Evolutionary conservation across 2,329 filamentous ascomycete genomes (phyloP).

Genomic region (Colletotrichum lupini): DNA sequence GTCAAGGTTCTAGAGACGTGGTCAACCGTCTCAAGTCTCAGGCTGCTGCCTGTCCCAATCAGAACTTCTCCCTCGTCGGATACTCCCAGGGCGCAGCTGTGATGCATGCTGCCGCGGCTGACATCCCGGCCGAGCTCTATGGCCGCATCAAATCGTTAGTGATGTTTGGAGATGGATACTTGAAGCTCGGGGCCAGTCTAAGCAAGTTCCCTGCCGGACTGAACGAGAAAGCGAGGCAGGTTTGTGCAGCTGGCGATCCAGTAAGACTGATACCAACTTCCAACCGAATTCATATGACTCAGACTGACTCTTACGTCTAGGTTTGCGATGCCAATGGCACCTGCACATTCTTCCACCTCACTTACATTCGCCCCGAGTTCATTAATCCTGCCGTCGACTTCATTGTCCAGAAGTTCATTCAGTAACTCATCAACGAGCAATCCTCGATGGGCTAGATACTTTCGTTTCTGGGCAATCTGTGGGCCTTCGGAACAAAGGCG

Average conservation of each 20-base stretch:
- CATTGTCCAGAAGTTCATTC: background rate
- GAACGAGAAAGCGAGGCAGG: background rate
- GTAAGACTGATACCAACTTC: background rate
- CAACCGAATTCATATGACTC: background rate
- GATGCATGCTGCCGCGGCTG: background rate
- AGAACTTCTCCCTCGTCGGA: background rate
- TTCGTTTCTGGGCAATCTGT: background rate
- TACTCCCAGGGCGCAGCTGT: background rate
- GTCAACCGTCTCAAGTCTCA: background rate
- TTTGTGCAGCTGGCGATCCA: background rate
- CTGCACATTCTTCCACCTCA: background rate
- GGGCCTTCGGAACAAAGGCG: background rate
- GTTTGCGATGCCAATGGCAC: background rate
- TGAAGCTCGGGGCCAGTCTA: background rate
- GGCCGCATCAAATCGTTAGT: background rate
- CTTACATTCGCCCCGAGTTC: background rate
- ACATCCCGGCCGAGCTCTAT: background rate
- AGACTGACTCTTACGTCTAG: background rate
- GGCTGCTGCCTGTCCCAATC: background rate
- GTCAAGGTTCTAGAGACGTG: background rate
- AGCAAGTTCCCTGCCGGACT: background rate
- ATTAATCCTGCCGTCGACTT: background rate
- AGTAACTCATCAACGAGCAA: background rate
- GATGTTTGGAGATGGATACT: background rate
- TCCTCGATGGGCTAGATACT: background rate